Conservation (phyloP, 805 yeast genomes). For the Candida silvatica region DNA sequence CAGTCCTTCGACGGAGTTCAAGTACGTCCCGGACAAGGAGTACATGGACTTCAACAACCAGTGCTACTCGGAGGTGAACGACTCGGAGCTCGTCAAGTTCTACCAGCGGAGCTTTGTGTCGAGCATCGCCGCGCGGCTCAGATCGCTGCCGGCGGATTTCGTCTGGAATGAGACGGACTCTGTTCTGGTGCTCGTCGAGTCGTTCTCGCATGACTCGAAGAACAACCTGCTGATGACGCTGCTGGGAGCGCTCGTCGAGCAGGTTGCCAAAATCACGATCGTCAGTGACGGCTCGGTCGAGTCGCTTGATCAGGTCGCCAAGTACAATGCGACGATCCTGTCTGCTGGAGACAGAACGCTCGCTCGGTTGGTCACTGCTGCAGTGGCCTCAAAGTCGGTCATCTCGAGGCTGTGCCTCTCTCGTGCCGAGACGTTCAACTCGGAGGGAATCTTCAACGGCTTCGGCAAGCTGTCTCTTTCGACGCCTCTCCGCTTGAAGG, state of each 20-base stretch:
- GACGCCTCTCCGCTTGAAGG: conserved; percentile 25
- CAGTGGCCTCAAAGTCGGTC: conserved; percentile 8
- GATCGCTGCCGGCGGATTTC: conserved; percentile 22
- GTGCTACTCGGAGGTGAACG: conserved; percentile 18
- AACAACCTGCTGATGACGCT: conserved; percentile 27
- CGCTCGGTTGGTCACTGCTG: conserved; percentile 13
- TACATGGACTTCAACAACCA: conserved; percentile 18
- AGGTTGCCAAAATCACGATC: conserved; percentile 20
- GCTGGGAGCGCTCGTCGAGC: conserved; percentile 30
- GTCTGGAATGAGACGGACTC: conserved; percentile 20
- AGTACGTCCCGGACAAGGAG: conserved; percentile 15
- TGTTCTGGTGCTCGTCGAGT: conserved; percentile 12
- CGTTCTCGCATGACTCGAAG: conserved; percentile 8
- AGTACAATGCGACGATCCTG: conserved; percentile 24
- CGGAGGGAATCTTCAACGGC: conserved; percentile 39
- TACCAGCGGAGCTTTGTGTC: conserved; percentile 28
- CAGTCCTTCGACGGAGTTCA: conserved; percentile 2
- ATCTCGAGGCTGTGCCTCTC: conserved; percentile 20
- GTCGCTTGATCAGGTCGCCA: conserved; percentile 5
- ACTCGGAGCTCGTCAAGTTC: conserved; percentile 17
- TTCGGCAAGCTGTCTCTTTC: conserved; percentile 19
- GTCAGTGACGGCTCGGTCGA: conserved; percentile 4
- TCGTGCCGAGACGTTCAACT: conserved; percentile 33
- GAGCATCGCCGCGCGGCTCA: conserved; percentile 24
- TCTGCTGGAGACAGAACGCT: conserved; percentile 20